phyloP scores from a whole-genome alignment of 163 green algal species.

The Volvox carteri region DNA sequence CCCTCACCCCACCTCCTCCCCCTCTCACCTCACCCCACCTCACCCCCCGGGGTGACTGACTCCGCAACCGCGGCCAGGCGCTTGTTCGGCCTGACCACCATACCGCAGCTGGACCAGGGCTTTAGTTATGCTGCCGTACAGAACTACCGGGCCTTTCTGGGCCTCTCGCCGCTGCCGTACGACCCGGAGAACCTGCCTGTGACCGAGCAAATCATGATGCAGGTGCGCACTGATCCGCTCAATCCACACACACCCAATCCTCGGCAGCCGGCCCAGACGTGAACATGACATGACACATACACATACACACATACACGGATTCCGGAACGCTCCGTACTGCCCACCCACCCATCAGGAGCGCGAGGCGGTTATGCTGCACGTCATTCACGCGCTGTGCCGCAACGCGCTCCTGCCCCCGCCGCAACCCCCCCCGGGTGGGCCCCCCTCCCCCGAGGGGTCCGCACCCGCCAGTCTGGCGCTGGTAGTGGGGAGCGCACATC shows the following conservation, averaged over 20 bases:
- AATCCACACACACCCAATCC: too few species aligned
- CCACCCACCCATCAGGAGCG: conserved; percentile 59
- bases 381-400: conserved; percentile 30
- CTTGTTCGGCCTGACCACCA: conserved; percentile 36
- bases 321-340: too few species aligned
- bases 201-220: conserved; percentile 55
- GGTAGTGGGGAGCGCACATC: conserved; percentile 42
- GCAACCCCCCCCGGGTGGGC: neutral
- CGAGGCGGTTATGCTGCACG: conserved; percentile 58
- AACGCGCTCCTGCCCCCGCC: conserved; percentile 13
- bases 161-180: conserved; percentile 45
- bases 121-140: conserved; percentile 24
- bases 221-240: too few species aligned
- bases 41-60: too few species aligned
- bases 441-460: too few species aligned
- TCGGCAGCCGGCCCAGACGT: too few species aligned
- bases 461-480: too few species aligned
- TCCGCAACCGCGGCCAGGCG: too few species aligned
- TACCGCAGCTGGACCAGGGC: conserved; percentile 36
- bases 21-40: neutral
- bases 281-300: too few species aligned
- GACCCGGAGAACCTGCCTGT: conserved; percentile 28
- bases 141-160: conserved; percentile 49
- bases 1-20: neutral
- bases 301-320: too few species aligned